Base-by-base conservation (phyloP, 768 basidiomycete species). In the Tricholomella constricta region DNA sequence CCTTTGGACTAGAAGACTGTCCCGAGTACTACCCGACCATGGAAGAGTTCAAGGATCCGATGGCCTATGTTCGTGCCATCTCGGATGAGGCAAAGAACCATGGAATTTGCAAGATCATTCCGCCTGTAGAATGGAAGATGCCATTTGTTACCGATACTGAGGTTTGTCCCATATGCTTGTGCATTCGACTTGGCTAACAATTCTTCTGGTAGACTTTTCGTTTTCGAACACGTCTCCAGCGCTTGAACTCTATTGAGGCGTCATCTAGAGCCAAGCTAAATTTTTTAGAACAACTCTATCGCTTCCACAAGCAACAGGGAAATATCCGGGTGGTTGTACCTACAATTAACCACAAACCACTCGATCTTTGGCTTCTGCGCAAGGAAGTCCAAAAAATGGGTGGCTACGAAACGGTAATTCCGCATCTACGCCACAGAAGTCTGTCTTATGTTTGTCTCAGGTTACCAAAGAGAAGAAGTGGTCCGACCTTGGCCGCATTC, bases 91-190 rank as follows among this genome's bases (percentile, higher is more conserved):
- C 89, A 0, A 79, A 77, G 65, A 72, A 82, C 43, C 92, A 82
- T 65, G 97, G 97, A 22, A 94, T 99, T 62, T 95, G 92, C 75
- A 99, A 99, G 76, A 85, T 99, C 51, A 82, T 98, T 22, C 97
- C 97, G 56, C 97, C 97, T 2, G 78, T 80, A 51, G 89, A 82
- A 19, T 99, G 97, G 97, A 82, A 88, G 62, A 96, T 97, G 86
- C 92, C 96, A 7, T 98, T 97, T 66, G 87, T 92, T 10, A 91
- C 95, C 40, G 88, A 98, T 67, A 93, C 93, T 15, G 91, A 94
- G 83, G 95, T 94, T 61, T 56, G 85, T 76, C 25, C 4, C 17
- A 38, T 52, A 48, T 42, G 45, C 52, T 64, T 35, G 48, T 34
- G 35, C 56, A 35, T 53, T 49, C 19, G 38, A 67, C 77, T 40